Conservation (phyloP, 805 yeast species). For the Starmera caribaea region DNA sequence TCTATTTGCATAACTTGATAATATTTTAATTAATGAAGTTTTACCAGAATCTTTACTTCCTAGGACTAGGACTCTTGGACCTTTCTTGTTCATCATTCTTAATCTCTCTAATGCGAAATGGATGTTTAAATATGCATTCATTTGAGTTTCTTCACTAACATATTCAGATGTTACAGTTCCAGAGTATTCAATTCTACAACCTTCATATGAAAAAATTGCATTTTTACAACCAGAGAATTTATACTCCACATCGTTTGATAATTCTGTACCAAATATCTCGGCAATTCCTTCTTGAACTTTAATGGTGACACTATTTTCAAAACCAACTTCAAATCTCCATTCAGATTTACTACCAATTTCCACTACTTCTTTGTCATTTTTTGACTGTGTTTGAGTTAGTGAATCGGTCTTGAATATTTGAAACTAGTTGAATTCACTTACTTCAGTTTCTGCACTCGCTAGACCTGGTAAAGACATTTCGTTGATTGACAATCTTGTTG, state of each 20-base stretch:
- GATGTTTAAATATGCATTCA: slow-evolving; percentile 53
- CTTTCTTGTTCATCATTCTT: slow-evolving; percentile 25
- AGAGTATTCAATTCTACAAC: slow-evolving; percentile 40
- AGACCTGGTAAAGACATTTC: background rate
- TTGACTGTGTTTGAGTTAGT: background rate
- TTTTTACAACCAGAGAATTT: slow-evolving; percentile 44
- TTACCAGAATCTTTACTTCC: slow-evolving; percentile 77
- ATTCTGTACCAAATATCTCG: slow-evolving; percentile 89
- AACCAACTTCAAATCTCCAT: slow-evolving; percentile 69
- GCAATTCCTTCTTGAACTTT: slow-evolving; percentile 60
- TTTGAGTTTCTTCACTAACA: slow-evolving; percentile 59
- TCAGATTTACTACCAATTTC: slow-evolving; percentile 34
- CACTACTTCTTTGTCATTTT: slow-evolving; percentile 5
- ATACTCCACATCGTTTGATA: slow-evolving; percentile 61
- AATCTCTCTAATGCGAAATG: slow-evolving; percentile 67
- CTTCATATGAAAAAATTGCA: slow-evolving; percentile 52
- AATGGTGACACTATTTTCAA: slow-evolving; percentile 38
- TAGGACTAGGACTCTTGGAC: slow-evolving; percentile 48
- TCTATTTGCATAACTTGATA: slow-evolving; percentile 70
- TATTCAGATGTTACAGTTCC: slow-evolving; percentile 45
- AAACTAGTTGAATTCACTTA: background rate
- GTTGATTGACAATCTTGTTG: background rate
- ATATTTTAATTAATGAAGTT: slow-evolving; percentile 57
- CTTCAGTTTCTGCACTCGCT: background rate
- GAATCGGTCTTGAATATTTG: too few relatives aligned